Evolutionary conservation across 1,284 basidiomycete genomes (phyloP).

Genomic region (Rhodotorula sp.): DNA sequence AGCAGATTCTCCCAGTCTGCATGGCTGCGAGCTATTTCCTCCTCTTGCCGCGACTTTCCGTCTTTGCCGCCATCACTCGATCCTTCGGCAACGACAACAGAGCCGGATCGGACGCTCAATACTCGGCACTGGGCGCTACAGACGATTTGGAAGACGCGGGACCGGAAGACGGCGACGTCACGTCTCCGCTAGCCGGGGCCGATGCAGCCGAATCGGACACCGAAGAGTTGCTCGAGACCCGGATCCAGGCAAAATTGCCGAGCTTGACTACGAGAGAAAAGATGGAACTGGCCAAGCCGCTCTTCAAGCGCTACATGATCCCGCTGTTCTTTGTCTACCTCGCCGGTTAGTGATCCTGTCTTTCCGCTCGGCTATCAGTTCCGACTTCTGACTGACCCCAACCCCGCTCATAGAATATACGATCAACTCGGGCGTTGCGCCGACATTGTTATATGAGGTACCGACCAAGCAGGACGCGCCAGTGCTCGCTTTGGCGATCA

Average conservation of each 20-base stretch:
- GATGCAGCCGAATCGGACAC: slow-evolving; percentile 41
- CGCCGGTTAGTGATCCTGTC: slow-evolving; percentile 58
- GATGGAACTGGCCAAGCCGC: slow-evolving; percentile 42
- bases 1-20: slow-evolving; percentile 70
- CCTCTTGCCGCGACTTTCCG: slow-evolving; percentile 60
- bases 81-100: slow-evolving; percentile 49
- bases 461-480: slow-evolving; percentile 62
- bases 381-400: not conserved
- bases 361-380: not conserved
- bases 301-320: slow-evolving; percentile 44
- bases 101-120: slow-evolving; percentile 48
- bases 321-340: slow-evolving; percentile 55
- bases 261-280: slow-evolving; percentile 37
- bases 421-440: slow-evolving; percentile 69
- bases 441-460: slow-evolving; percentile 85
- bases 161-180: slow-evolving; percentile 13
- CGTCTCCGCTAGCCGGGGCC: not conserved
- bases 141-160: slow-evolving; percentile 40
- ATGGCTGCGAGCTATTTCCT: slow-evolving; percentile 69
- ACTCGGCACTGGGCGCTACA: slow-evolving; percentile 49
- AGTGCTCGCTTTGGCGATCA: slow-evolving; percentile 71
- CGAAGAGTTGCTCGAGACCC: not conserved
- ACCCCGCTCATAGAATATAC: slow-evolving; percentile 30
- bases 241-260: slow-evolving; percentile 18
- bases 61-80: slow-evolving; percentile 47